A percentile compares a stretch with the other conserved stretches of the same genome.
These are phyloP conservation scores for Zygosaccharomyces sapae DNA, from an alignment of 1,139 yeast species.

Conservation along the genomic window DNA sequence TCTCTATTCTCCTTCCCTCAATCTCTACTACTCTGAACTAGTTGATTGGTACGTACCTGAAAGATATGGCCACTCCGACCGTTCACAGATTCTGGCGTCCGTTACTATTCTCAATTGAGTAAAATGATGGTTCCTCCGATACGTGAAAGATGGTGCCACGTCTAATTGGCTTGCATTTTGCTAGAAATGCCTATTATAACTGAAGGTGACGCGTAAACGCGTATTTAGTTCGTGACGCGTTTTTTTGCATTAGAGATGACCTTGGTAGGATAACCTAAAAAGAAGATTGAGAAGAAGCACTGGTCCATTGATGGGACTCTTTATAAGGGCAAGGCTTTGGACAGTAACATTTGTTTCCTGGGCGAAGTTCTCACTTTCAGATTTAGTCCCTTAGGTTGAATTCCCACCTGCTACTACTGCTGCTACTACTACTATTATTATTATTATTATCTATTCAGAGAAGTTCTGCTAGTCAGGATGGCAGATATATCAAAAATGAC, in stretches of 20 bases:
- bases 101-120: background rate
- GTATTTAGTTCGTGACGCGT: slow-evolving; percentile 2
- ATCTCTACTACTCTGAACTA: too few relatives aligned
- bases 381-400: background rate
- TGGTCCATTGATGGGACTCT: slow-evolving; percentile 1
- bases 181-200: background rate
- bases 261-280: slow-evolving; percentile 3
- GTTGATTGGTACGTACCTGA: too few relatives aligned
- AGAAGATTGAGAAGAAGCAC: background rate
- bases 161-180: background rate
- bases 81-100: background rate
- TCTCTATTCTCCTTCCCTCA: background rate
- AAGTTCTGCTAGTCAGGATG: slow-evolving; percentile 14
- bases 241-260: slow-evolving; percentile 3
- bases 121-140: background rate
- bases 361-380: slow-evolving; percentile 1
- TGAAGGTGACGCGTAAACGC: slow-evolving; percentile 6
- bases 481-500: slow-evolving; percentile 28
- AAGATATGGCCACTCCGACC: too few relatives aligned
- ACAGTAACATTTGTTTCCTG: background rate
- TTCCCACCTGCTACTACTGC: background rate
- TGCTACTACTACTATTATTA: background rate
- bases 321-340: slow-evolving; percentile 1
- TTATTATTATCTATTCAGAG: background rate
- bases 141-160: background rate